A percentile compares a stretch with the other conserved stretches of the same genome.
These are phyloP conservation scores for Leptomonas seymouri DNA, from an alignment of 208 protist species.

Conservation along the genomic window DNA sequence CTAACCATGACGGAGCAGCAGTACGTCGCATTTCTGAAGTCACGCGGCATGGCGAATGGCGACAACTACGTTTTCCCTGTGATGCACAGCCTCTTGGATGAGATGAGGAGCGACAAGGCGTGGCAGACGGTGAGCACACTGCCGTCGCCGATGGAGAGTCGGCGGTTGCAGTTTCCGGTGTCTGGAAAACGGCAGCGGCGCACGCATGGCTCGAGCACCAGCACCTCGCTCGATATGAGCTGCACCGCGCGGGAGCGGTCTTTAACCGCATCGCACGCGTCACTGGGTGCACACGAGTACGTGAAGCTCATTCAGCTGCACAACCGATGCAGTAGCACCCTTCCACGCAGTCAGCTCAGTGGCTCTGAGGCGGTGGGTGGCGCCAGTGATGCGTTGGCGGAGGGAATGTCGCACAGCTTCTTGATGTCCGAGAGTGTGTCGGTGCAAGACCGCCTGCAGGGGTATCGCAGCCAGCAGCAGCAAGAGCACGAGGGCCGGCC, in stretches of 20 bases:
- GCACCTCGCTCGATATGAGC: not conserved
- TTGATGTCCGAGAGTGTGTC: not conserved
- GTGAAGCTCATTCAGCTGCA: slow-evolving; percentile 19
- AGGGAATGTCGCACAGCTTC: not conserved
- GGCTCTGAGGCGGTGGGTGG: not conserved
- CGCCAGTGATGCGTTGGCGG: not conserved
- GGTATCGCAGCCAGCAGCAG: slow-evolving; percentile 3
- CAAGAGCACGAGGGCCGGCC: not conserved
- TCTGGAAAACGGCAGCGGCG: not conserved
- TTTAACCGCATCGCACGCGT: slow-evolving; percentile 3
- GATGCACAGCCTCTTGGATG: slow-evolving; percentile 25
- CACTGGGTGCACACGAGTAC: slow-evolving; percentile 7
- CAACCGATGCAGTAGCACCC: slow-evolving; percentile 30
- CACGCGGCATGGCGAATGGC: slow-evolving; percentile 21
- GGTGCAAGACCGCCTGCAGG: slow-evolving; percentile 15
- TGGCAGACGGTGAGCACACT: slow-evolving; percentile 1
- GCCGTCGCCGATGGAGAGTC: not conserved
- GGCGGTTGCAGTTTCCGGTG: not conserved
- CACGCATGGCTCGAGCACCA: not conserved
- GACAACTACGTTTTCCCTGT: slow-evolving; percentile 41
- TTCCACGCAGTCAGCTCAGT: slow-evolving; percentile 6
- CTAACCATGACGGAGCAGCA: slow-evolving; percentile 48
- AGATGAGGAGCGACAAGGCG: slow-evolving; percentile 15
- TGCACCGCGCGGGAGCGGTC: slow-evolving; percentile 13
- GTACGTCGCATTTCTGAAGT: slow-evolving; percentile 42